A percentile compares a stretch with the other conserved stretches of the same genome.
These are phyloP conservation scores for Tetracladium setigerum DNA, from an alignment of 495 filamentous ascomycete species.

Conservation along the genomic window DNA sequence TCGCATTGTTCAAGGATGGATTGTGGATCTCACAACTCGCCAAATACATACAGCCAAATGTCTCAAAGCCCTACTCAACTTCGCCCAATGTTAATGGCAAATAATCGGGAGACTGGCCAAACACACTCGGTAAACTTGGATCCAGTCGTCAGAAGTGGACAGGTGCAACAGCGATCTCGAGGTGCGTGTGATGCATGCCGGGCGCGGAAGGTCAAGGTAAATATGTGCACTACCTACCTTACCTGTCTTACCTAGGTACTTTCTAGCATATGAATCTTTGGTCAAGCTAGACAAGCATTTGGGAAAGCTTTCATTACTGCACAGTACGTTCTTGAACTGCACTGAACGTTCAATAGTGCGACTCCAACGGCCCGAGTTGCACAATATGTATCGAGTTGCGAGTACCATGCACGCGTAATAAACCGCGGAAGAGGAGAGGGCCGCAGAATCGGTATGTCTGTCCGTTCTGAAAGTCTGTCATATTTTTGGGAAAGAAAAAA, in stretches of 20 bases:
- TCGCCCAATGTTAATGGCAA: too few species aligned
- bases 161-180: background rate
- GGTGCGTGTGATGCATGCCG: constrained; percentile 14
- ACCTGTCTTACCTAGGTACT: too few species aligned
- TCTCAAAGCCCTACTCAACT: too few species aligned
- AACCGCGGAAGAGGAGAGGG: constrained; percentile 6
- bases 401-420: constrained; percentile 5
- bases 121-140: too few species aligned
- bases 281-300: too few species aligned
- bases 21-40: too few species aligned
- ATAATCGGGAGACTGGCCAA: too few species aligned
- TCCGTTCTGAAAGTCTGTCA: too few species aligned
- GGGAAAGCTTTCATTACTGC: background rate
- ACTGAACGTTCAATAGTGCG: background rate
- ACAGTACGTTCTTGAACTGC: background rate
- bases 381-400: constrained; percentile 4
- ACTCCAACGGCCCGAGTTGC: constrained; percentile 4
- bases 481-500: too few species aligned
- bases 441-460: constrained; percentile 6
- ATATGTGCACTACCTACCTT: too few species aligned
- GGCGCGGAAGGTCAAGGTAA: constrained; percentile 6
- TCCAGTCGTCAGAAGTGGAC: background rate
- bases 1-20: too few species aligned
- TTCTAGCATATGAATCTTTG: background rate
- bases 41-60: too few species aligned